Evolutionary conservation across 148 eudicot genomes (phyloP), one percentile per base, ranked within the genome.

Genomic region (Persicaria tinctoria): DNA sequence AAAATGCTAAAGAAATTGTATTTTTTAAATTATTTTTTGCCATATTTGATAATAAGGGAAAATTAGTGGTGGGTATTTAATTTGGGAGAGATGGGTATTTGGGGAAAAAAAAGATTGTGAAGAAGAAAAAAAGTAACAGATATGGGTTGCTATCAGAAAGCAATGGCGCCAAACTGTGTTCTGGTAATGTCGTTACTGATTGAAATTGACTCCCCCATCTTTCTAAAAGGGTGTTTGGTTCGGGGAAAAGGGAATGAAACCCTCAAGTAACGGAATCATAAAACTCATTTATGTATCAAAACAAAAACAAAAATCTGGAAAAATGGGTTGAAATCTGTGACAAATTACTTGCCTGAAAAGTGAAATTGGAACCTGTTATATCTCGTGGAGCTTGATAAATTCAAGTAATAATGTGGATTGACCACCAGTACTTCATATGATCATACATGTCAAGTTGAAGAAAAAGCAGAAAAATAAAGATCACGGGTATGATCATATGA

Each of bases 101-200:
- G 41, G 41, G 41, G 41, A 32, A 32, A 32, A 32, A 32, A 32
- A 32, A 32, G 41, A 64, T 64, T 64, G 47, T 64, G 70, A 64
- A 64, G 69, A 64, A 64, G 70, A 64, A 64, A 38, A 64, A 46
- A 64, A 64, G 17, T 41, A 41, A 66, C 70, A 66, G 47, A 66
- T 66, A 66, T 66, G 70, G 70, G 70, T 66, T 47, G 70, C 70
- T 47, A 66, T 66, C 70, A 44, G 18, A 41, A 11, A 44, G 70
- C 14, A 66, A 8, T 66, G 70, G 70, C 70, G 70, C 70, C 70
- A 66, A 66, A 66, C 70, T 66, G 70, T 66, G 47, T 41, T 47
- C 44, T 66, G 13, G 11, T 41, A 66, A 66, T 66, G 70, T 66
- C 70, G 48, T 66, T 66, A 41, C 70, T 66, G 70, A 41, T 41